Evolutionary conservation across 2,329 filamentous ascomycete species (phyloP).

Genomic region (Rhynchosporium agropyri): DNA sequence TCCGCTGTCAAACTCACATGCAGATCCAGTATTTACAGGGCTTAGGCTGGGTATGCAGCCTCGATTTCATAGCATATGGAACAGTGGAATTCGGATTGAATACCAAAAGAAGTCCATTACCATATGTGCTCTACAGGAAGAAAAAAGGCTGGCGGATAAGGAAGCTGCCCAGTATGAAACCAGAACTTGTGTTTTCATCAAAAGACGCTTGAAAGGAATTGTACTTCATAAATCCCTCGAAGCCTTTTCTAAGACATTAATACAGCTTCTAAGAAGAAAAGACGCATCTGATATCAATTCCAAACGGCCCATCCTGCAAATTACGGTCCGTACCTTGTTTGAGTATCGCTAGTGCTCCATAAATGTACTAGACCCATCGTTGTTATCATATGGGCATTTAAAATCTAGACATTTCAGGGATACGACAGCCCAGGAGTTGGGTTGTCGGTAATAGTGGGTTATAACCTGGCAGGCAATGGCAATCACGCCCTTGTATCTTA

Average conservation of each 20-base stretch:
- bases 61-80: slow-evolving; percentile 8
- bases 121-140: background rate
- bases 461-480: slow-evolving; percentile 5
- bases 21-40: background rate
- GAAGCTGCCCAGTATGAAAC: background rate
- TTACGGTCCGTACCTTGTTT: slow-evolving; percentile 16
- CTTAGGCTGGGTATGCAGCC: slow-evolving; percentile 1
- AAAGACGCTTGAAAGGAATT: background rate
- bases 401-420: slow-evolving; percentile 12
- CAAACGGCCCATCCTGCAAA: slow-evolving; percentile 11
- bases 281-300: slow-evolving; percentile 3
- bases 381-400: background rate
- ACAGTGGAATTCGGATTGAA: background rate
- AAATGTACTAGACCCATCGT: background rate
- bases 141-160: background rate
- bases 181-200: background rate
- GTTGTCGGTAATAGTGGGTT: slow-evolving; percentile 6
- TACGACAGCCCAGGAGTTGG: slow-evolving; percentile 4
- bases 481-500: slow-evolving; percentile 23
- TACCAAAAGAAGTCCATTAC: slow-evolving; percentile 3
- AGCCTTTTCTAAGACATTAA: background rate
- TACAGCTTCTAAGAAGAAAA: slow-evolving; percentile 4
- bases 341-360: slow-evolving; percentile 5
- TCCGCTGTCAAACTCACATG: slow-evolving; percentile 24
- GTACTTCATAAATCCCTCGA: background rate